These are phyloP conservation scores for Cardiospermum halicacabum DNA, from an alignment of 345 rosid genomes.

Conservation along the genomic window DNA sequence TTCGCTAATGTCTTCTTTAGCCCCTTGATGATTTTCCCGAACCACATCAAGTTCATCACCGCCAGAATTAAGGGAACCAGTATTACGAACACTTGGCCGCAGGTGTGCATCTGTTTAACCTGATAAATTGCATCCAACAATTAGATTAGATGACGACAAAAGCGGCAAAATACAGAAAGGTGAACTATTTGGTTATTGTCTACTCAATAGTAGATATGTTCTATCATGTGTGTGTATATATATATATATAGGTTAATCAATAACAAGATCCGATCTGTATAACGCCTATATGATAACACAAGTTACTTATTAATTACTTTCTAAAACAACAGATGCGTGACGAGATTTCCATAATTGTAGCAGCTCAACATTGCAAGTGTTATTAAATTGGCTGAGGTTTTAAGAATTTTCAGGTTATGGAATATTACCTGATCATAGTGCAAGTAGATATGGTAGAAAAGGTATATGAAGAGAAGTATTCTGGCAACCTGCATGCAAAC, in stretches of 20 bases:
- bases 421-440: slow-evolving; percentile 65
- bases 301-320: no score
- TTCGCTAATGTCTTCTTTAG: slow-evolving; percentile 66
- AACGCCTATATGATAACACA: no score
- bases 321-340: no score
- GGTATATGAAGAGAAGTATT: slow-evolving; percentile 61
- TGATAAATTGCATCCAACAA: slow-evolving; percentile 22
- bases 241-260: no score
- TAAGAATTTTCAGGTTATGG: background rate
- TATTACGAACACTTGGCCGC: slow-evolving; percentile 44
- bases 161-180: no score
- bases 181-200: no score
- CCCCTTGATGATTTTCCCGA: slow-evolving; percentile 73
- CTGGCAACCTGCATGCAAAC: slow-evolving; percentile 69
- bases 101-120: slow-evolving; percentile 51
- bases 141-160: background rate
- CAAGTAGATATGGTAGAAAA: slow-evolving; percentile 68
- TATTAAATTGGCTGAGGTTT: no score
- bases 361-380: no score
- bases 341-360: no score
- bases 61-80: slow-evolving; percentile 52
- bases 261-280: no score
- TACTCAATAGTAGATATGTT: no score
- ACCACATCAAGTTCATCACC: slow-evolving; percentile 82
- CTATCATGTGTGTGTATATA: no score